Base-by-base conservation (phyloP, 2,329 filamentous ascomycete genomes). In the Verruconis gallopava region DNA sequence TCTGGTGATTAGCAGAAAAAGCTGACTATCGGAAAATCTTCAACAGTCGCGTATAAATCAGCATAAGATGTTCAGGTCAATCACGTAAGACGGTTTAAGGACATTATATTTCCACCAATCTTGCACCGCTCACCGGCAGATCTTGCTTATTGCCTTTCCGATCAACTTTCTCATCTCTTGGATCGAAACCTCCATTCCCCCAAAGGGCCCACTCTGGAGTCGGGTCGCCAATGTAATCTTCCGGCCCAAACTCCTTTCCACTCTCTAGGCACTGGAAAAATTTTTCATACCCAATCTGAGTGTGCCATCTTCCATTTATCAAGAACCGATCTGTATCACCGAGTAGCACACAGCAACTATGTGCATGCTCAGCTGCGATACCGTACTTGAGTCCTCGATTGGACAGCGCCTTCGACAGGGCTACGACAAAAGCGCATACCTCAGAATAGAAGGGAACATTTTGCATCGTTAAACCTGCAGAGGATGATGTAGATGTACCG, bases 381-480 rank as follows among this genome's bases (percentile, higher is more conserved):
- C 89, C 89, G 53, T 96, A 96, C 1, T 69, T 69, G 4, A 96
- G 67, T 0, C 84, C 85, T 32, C 84, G 72, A 39, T 70, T 69
- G 28, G 69, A 65, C 11, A 96, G 67, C 46, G 81, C 79, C 22
- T 65, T 63, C 48, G 88, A 77, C 0, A 95, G 71, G 1, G 81
- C 79, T 30, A 73, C 71, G 6, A 93, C 86, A 55, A 95, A 96
- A 2, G 79, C 76, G 25, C 75, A 75, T 2, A 95, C 83, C 62
- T 95, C 89, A 58, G 82, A 80, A 64, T 95, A 96, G 56, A 94
- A 96, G 0, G 89, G 89, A 6, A 96, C 91, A 55, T 96, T 96
- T 53, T 85, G 77, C 89, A 96, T 96, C n/a, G 79, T 91, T 37
- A 96, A 68, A 0, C 89, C 89, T 0, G 85, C 88, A 41, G 79